Evolutionary conservation across 2,329 filamentous ascomycete species (phyloP).

Genomic region (Phialocephala subalpina): DNA sequence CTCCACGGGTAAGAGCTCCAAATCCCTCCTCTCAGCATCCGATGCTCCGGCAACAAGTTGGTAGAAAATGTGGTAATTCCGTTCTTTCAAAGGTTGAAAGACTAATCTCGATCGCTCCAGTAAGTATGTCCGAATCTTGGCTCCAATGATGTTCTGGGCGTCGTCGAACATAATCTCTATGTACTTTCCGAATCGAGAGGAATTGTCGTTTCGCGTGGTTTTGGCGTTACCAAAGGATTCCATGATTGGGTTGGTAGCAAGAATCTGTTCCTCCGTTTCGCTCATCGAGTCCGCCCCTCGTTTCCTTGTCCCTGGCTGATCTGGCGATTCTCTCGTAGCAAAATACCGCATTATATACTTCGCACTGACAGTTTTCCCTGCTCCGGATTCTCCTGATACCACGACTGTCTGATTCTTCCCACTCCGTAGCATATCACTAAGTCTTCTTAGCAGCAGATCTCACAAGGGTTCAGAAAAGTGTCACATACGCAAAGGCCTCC

Average conservation of each 20-base stretch:
- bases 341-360: slow-evolving; percentile 99
- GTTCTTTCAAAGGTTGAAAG: slow-evolving; percentile 96
- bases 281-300: slow-evolving; percentile 85
- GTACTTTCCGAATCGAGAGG: slow-evolving; percentile 98
- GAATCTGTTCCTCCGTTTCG: slow-evolving; percentile 97
- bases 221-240: slow-evolving; percentile 99
- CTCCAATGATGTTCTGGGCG: slow-evolving; percentile 94
- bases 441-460: slow-evolving; percentile 47
- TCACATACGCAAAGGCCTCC: slow-evolving; percentile 90
- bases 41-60: slow-evolving; percentile 94
- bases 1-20: slow-evolving; percentile 82
- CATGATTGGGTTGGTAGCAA: slow-evolving; percentile 99
- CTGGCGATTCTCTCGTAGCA: slow-evolving; percentile 93
- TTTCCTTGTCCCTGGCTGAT: slow-evolving; percentile 83
- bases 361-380: slow-evolving; percentile 97
- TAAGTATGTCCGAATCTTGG: slow-evolving; percentile 95
- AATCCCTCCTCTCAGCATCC: slow-evolving; percentile 80
- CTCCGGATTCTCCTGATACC: slow-evolving; percentile 98
- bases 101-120: slow-evolving; percentile 94
- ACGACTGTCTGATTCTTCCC: slow-evolving; percentile 97
- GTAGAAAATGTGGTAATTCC: slow-evolving; percentile 99
- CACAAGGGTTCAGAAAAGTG: background rate
- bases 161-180: slow-evolving; percentile 99
- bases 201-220: slow-evolving; percentile 99
- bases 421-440: slow-evolving; percentile 95